Evolutionary conservation across 768 basidiomycete genomes (phyloP), one percentile per base, ranked within the genome.

Genomic region (Tylopilus balloui): DNA sequence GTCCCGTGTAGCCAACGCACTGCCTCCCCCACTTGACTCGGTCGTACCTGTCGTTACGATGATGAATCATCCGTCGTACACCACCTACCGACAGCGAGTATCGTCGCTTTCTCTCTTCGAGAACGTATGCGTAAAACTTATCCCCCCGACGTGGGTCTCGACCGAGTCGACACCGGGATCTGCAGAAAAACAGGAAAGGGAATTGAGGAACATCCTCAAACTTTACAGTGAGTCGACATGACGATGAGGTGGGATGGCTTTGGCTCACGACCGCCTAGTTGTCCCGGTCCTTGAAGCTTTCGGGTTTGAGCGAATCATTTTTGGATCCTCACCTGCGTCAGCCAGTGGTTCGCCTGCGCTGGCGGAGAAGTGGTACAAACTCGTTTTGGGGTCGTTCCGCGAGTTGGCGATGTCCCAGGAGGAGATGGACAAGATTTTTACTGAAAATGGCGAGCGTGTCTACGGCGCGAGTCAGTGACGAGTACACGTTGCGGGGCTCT

Each of bases 281-380:
- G 85, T 82, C 8, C 90, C 87, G 14, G 84, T 85, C 31, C 69
- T 91, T 53, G 90, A 92, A 64, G 90, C 90, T 3, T 92, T 92
- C 63, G 90, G 90, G 7, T 88, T 80, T 58, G 75, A 86, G 58
- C 79, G 90, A 45, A 89, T 92, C 57, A 75, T 92, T 17, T 92
- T 86, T 66, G 90, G 89, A 8, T 85, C 88, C 9, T 83, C 88
- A 1, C 79, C 85, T 27, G 80, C 84, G 11, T 67, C 73, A n/a
- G 68, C 71, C 4, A 72, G 73, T 3, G 71, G 71, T 21, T 71
- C 73, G 23, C 59, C 71, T 21, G 79, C 79, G 4, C 73, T 73
- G 40, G 76, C 80, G 3, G 76, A 75, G 31, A 80, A 83, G 52
- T 92, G 90, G 90, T 92, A 89, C 58, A 84, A 82, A 56, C 78